Evolutionary conservation across 148 eudicot genomes (phyloP).

Genomic region (Amaranthus cruentus): DNA sequence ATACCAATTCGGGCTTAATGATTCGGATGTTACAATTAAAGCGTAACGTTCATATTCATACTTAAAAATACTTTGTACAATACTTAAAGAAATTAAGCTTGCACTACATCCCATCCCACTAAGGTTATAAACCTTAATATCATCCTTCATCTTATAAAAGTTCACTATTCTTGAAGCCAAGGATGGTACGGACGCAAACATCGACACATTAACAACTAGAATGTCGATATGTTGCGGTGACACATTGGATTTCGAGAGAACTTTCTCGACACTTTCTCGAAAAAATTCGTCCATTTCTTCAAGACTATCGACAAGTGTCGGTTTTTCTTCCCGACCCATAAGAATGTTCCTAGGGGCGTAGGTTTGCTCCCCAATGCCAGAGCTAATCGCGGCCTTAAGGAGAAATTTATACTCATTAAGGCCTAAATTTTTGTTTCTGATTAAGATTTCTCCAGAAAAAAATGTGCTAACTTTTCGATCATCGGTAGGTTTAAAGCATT

Average conservation of each 20-base stretch:
- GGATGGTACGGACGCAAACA: constrained; percentile 59
- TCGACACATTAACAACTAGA: constrained; percentile 71
- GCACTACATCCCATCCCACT: constrained; percentile 96
- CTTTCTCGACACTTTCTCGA: constrained; percentile 38
- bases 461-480: constrained; percentile 51
- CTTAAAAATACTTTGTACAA: constrained; percentile 45
- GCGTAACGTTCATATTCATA: constrained; percentile 37
- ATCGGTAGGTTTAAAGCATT: constrained; percentile 55
- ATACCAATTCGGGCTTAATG: constrained; percentile 74
- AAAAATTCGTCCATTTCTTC: constrained; percentile 75
- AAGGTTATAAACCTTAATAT: constrained; percentile 59
- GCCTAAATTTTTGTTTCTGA: constrained; percentile 54
- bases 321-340: constrained; percentile 44
- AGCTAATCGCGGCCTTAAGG: constrained; percentile 57
- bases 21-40: constrained; percentile 68
- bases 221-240: constrained; percentile 55
- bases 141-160: constrained; percentile 61
- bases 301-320: constrained; percentile 36
- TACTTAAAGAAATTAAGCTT: constrained; percentile 54
- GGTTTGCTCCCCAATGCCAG: constrained; percentile 79
- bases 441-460: constrained; percentile 50
- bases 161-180: constrained; percentile 54
- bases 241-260: constrained; percentile 39
- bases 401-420: constrained; percentile 69
- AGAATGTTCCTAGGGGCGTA: constrained; percentile 67